phyloP scores from a whole-genome alignment of 1,139 yeast species.

The Diutina mesorugosa region DNA sequence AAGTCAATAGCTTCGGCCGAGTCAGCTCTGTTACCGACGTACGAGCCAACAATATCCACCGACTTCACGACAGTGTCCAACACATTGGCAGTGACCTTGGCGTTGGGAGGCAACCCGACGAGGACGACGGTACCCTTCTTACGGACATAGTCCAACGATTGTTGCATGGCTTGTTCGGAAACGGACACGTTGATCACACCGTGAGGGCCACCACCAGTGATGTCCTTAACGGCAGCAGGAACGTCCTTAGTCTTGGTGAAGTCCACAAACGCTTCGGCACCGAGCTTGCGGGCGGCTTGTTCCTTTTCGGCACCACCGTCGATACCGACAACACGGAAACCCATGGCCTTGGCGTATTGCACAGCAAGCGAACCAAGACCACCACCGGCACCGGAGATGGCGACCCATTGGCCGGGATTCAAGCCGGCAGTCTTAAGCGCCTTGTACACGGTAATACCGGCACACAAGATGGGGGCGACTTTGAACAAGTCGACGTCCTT shows the following conservation, averaged over 20 bases:
- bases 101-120: conserved; percentile 10
- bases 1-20: conserved; percentile 10
- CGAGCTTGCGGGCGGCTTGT: conserved; percentile 7
- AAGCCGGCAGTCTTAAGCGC: conserved; percentile 9
- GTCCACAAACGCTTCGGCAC: conserved; percentile 9
- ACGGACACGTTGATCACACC: conserved; percentile 10
- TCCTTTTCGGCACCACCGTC: conserved; percentile 9
- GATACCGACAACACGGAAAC: conserved; percentile 8
- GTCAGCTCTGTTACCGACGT: conserved; percentile 10
- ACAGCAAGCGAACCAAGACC: conserved; percentile 10
- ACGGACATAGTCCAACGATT: conserved; percentile 8
- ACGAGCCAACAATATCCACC: conserved; percentile 7
- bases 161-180: conserved; percentile 8
- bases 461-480: conserved; percentile 9
- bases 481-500: conserved; percentile 8
- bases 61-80: conserved; percentile 8
- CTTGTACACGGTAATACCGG: conserved; percentile 10
- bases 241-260: conserved; percentile 8
- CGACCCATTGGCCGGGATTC: conserved; percentile 9
- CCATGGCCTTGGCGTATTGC: conserved; percentile 10
- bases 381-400: conserved; percentile 10
- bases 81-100: conserved; percentile 7
- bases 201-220: conserved; percentile 9
- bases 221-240: conserved; percentile 6
- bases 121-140: conserved; percentile 9